Percentiles rank a stretch among this genome's conserved stretches.
Evolutionary conservation across 2,329 filamentous ascomycete genomes (phyloP).

Genomic region (Colletotrichum destructivum): DNA sequence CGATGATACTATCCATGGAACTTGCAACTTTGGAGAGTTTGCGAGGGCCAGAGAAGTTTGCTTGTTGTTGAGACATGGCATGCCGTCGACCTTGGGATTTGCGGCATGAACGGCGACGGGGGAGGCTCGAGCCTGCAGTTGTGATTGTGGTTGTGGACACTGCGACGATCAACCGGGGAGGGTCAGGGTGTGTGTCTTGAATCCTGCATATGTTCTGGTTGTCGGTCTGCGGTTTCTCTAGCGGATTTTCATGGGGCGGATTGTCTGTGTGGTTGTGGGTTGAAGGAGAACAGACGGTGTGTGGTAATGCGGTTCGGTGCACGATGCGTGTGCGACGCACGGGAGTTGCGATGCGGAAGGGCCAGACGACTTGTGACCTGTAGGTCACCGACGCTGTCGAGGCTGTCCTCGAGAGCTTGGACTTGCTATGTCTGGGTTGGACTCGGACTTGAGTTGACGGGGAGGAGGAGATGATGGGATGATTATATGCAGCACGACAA

Average conservation of each 20-base stretch:
- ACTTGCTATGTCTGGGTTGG: conserved; percentile 26
- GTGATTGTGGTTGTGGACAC: conserved; percentile 4
- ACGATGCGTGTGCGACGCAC: conserved; percentile 24
- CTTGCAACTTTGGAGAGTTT: background rate
- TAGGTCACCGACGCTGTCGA: background rate
- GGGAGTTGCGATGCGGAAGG: conserved; percentile 38
- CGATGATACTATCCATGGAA: background rate
- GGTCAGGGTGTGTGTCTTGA: background rate
- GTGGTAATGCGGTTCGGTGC: conserved; percentile 10
- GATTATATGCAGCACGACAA: conserved; percentile 14
- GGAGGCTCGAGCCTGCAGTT: background rate
- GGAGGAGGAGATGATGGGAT: conserved; percentile 25
- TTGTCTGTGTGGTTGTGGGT: conserved; percentile 24
- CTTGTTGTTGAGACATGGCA: background rate
- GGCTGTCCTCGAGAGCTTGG: conserved; percentile 3
- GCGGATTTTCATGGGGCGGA: background rate
- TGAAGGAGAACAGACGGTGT: conserved; percentile 11
- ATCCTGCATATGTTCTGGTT: conserved; percentile 15
- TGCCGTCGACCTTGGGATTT: background rate
- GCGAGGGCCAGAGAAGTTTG: background rate
- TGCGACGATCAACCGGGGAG: conserved; percentile 6
- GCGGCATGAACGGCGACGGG: background rate
- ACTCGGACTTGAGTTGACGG: conserved; percentile 8
- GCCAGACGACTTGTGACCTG: conserved; percentile 15
- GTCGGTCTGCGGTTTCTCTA: conserved; percentile 1